Evolutionary conservation across 2,329 filamentous ascomycete genomes (phyloP), one percentile per base, ranked within the genome.

Genomic region (Aspergillus hortae): DNA sequence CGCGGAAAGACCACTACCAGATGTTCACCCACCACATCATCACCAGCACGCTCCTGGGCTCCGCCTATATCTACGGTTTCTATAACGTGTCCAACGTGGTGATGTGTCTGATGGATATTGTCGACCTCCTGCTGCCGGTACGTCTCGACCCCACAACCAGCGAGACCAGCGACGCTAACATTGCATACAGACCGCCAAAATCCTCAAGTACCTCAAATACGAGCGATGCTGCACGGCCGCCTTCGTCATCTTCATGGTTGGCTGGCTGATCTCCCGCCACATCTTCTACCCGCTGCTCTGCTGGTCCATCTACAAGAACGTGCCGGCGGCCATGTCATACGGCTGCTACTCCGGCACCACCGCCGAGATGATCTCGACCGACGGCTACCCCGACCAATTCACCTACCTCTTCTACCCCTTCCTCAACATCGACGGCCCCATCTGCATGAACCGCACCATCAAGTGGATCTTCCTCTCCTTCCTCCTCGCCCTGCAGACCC

Each of bases 21-120:
- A 97, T 97, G 94, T 85, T 97, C 61, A 87, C 85, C 15, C 94
- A 97, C 71, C 94, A 99, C 74, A 83, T 96, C 67, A 85, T 97
- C 68, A 99, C 94, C 17, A 89, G 86, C 64, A 77, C 79, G 4
- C 83, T 99, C 42, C 85, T 99, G 58, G 85, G 85, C 52, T 81
- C 85, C 30, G 92, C 88, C 58, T 97, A 97, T 70, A 83, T 85
- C 59, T 96, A 95, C 69, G 86, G 92, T 66, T 86, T 90, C 67
- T 95, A 88, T 51, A 87, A 89, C 44, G 89, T 96, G 25, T 92
- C 90, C 49, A 94, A 92, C 65, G 81, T 95, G 44, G 90, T 97
- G 55, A 77, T 99, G 46, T 87, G 90, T 49, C 80, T 95, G 59
- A 96, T 97, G 91, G 94, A 99, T 66, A 80, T 95, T 48, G 90